Percentiles rank a stretch among this genome's conserved stretches.
phyloP scores from a whole-genome alignment of 371 early-diverging fungal species.

The Syncephalastrum monosporum region DNA sequence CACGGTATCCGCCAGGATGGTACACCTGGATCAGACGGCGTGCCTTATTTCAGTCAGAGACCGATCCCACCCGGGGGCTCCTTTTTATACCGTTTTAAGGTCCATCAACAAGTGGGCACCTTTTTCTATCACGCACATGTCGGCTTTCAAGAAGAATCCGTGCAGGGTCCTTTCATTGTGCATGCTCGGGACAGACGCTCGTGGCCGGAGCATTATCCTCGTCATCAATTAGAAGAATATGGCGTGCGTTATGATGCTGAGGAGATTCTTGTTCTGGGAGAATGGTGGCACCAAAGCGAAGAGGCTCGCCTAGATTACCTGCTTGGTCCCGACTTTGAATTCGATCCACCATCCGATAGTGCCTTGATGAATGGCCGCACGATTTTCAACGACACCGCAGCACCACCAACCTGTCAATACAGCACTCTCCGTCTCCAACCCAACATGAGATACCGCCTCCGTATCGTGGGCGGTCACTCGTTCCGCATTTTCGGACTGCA shows the following conservation, averaged over 20 bases:
- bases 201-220: slow-evolving; percentile 7
- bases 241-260: slow-evolving; percentile 40
- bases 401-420: slow-evolving; percentile 25
- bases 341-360: slow-evolving; percentile 32
- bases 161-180: slow-evolving; percentile 47
- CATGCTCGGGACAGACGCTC: slow-evolving; percentile 29
- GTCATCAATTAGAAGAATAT: slow-evolving; percentile 9
- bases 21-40: slow-evolving; percentile 49
- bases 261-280: slow-evolving; percentile 37
- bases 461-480: slow-evolving; percentile 34
- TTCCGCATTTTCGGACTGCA: slow-evolving; percentile 32
- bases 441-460: slow-evolving; percentile 35
- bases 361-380: slow-evolving; percentile 44
- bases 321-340: slow-evolving; percentile 24
- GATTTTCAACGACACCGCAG: slow-evolving; percentile 8
- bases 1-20: slow-evolving; percentile 45
- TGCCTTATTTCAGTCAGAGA: slow-evolving; percentile 56
- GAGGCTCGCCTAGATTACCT: slow-evolving; percentile 19
- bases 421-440: slow-evolving; percentile 22
- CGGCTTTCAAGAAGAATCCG: slow-evolving; percentile 40
- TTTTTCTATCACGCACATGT: slow-evolving; percentile 56
- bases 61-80: slow-evolving; percentile 50
- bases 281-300: slow-evolving; percentile 44
- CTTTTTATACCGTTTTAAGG: slow-evolving; percentile 47
- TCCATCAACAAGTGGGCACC: slow-evolving; percentile 46